These are phyloP conservation scores for Tuber brumale DNA, from an alignment of 495 filamentous ascomycete species.

Conservation along the genomic window DNA sequence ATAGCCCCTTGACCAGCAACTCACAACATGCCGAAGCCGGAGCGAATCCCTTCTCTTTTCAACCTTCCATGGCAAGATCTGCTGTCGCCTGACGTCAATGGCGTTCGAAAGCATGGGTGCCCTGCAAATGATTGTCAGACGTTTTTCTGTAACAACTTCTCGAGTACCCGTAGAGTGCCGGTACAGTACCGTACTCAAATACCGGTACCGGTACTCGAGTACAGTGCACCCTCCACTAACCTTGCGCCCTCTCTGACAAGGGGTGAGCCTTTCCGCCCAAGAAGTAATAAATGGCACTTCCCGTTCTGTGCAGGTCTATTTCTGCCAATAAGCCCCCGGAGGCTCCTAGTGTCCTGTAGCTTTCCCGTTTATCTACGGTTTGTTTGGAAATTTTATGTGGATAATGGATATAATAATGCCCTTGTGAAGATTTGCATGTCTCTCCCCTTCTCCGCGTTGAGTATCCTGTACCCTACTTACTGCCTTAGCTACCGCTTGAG, in stretches of 20 bases:
- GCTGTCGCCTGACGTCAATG: background rate
- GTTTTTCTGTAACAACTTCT: background rate
- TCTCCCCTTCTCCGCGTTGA: background rate
- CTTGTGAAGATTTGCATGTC: constrained; percentile 14
- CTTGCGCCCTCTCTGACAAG: background rate
- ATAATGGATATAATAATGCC: background rate
- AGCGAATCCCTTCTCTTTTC: background rate
- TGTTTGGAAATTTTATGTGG: constrained; percentile 7
- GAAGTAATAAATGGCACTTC: background rate
- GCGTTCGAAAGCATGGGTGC: background rate
- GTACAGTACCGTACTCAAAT: background rate
- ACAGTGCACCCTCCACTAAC: background rate
- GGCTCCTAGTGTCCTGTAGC: background rate
- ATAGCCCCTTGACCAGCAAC: background rate
- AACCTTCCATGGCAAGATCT: background rate
- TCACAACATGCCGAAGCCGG: background rate
- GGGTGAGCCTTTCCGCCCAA: background rate
- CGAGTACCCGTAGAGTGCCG: too few relatives aligned
- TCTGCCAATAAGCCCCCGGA: background rate
- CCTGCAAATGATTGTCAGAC: background rate
- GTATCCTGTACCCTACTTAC: background rate
- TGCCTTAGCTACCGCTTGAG: background rate
- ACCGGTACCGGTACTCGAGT: background rate
- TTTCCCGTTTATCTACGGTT: constrained; percentile 6
- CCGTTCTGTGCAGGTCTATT: background rate